Conservation (phyloP, 306 rosid genomes). For the Quercus glauca region DNA sequence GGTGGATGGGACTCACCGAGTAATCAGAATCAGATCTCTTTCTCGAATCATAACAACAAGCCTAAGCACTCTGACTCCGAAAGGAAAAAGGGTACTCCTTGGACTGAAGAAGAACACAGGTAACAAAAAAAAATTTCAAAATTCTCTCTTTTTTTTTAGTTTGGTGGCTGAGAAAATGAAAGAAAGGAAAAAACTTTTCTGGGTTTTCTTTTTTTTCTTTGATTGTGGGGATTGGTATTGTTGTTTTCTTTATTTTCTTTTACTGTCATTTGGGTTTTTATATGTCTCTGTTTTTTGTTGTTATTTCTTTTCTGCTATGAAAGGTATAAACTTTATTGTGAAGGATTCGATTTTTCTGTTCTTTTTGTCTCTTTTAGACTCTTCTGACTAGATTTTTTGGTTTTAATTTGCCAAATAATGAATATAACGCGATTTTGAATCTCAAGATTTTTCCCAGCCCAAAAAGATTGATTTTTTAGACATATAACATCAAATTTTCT, state of each 20-base stretch:
- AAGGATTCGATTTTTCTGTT: no score
- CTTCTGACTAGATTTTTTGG: neutral
- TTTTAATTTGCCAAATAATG: no score
- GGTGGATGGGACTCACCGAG: slow-evolving; percentile 51
- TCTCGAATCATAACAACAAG: slow-evolving; percentile 37
- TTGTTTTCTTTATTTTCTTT: neutral
- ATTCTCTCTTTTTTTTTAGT: neutral
- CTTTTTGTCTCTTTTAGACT: neutral
- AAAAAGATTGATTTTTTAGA: no score
- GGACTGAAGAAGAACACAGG: slow-evolving; percentile 93
- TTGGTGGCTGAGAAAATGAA: neutral
- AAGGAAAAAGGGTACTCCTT: slow-evolving; percentile 85
- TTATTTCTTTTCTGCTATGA: no score
- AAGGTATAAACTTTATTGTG: no score
- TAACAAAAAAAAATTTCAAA: neutral
- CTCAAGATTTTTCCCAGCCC: no score
- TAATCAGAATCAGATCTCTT: slow-evolving; percentile 34
- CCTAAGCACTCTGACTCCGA: slow-evolving; percentile 44
- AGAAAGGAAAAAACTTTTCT: neutral
- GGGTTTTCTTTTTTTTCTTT: neutral
- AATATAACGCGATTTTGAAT: no score
- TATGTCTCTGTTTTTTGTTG: no score
- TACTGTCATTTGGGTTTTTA: no score
- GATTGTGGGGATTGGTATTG: neutral
- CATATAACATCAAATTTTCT: neutral